phyloP scores from a whole-genome alignment of 2,329 filamentous ascomycete species.

The Phaeophleospora eucalypticola region DNA sequence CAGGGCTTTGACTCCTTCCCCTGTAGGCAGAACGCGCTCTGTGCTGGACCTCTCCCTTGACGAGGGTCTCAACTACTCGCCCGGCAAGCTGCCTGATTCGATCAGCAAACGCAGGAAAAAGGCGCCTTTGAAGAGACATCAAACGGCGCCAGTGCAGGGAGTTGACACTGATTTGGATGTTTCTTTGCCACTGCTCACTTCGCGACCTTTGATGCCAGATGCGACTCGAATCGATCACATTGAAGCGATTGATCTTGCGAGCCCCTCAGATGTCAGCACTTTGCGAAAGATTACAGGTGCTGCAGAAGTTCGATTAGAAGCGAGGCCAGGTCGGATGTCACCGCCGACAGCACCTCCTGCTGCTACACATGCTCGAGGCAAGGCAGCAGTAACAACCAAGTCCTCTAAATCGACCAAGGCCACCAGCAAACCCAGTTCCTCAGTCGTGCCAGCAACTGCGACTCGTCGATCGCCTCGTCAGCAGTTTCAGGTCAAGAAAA shows the following conservation, averaged over 20 bases:
- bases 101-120: constrained; percentile 31
- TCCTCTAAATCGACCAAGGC: background rate
- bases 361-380: background rate
- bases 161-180: constrained; percentile 5
- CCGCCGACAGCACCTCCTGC: background rate
- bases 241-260: constrained; percentile 20
- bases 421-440: background rate
- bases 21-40: constrained; percentile 2
- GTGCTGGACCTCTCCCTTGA: background rate
- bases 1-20: constrained; percentile 16
- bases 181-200: background rate
- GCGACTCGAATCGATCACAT: constrained; percentile 3
- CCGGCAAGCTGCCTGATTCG: constrained; percentile 26
- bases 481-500: constrained; percentile 10
- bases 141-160: constrained; percentile 27
- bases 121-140: constrained; percentile 26
- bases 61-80: background rate
- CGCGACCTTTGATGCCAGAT: background rate
- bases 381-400: background rate
- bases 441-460: background rate
- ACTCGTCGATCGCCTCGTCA: constrained; percentile 9
- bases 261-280: constrained; percentile 4
- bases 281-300: background rate
- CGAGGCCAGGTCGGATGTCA: background rate
- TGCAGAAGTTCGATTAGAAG: background rate